Evolutionary conservation across 352 stramenopile genomes (phyloP).

Genomic region (Pythium aristosporum): DNA sequence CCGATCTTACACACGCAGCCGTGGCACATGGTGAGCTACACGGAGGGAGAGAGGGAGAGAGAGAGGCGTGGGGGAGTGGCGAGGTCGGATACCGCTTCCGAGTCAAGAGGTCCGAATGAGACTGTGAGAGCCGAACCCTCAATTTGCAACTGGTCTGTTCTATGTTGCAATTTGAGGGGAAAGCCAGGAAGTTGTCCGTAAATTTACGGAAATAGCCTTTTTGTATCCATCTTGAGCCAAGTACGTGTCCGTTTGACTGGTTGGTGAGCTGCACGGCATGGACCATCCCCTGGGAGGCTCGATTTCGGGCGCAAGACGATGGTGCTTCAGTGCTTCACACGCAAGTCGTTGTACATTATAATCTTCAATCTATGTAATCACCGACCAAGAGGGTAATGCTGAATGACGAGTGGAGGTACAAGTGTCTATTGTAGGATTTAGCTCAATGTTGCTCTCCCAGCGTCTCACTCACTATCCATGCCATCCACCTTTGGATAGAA

Average conservation of each 20-base stretch:
- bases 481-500: not conserved
- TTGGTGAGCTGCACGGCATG: too few species aligned
- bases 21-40: constrained; percentile 62
- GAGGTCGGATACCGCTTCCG: not conserved
- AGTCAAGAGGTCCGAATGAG: too few species aligned
- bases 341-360: too few species aligned
- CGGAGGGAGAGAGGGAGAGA: not conserved
- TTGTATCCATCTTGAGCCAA: not conserved
- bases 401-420: too few species aligned
- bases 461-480: not conserved
- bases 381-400: too few species aligned
- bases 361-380: too few species aligned
- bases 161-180: not conserved
- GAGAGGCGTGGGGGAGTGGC: not conserved
- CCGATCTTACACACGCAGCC: constrained; percentile 87
- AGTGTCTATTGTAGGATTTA: too few species aligned
- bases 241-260: too few species aligned
- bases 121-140: not conserved
- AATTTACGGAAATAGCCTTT: not conserved
- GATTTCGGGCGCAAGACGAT: too few species aligned
- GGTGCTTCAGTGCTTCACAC: too few species aligned
- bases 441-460: too few species aligned
- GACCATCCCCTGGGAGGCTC: too few species aligned
- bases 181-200: not conserved
- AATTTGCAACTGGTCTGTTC: not conserved